A percentile compares a stretch with the other conserved stretches of the same genome.
Evolutionary conservation across 768 basidiomycete genomes (phyloP).

Genomic region (Tremella mesenterica): DNA sequence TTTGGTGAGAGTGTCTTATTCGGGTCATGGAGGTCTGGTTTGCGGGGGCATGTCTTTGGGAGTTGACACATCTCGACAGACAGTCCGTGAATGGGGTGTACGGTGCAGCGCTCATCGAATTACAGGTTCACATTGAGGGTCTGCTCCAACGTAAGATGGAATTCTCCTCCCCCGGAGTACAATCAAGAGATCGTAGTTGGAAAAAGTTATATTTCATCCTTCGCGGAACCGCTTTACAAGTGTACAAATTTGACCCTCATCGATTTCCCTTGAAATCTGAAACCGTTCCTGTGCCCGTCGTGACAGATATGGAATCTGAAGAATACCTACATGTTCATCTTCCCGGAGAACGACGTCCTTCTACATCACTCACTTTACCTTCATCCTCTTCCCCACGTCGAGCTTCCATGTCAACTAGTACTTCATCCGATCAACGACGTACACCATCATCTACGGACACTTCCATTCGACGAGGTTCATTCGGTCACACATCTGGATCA

Average conservation of each 20-base stretch:
- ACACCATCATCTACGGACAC: neutral
- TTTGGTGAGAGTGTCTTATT: no score
- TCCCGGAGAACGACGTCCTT: slow-evolving; percentile 23
- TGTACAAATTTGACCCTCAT: slow-evolving; percentile 50
- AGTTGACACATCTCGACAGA: no score
- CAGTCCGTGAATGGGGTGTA: no score
- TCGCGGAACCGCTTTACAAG: slow-evolving; percentile 79
- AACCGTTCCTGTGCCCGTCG: slow-evolving; percentile 18
- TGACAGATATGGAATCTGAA: slow-evolving; percentile 34
- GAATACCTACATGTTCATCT: slow-evolving; percentile 43
- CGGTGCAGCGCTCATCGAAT: neutral
- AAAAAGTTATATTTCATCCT: slow-evolving; percentile 75
- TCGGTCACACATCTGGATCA: no score
- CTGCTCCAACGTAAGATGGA: slow-evolving; percentile 88
- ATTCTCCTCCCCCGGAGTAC: slow-evolving; percentile 72
- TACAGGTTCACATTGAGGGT: slow-evolving; percentile 61
- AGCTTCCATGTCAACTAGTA: neutral
- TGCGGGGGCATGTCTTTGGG: no score
- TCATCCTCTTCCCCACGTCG: neutral
- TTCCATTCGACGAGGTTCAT: neutral
- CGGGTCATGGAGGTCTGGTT: no score
- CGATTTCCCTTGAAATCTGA: slow-evolving; percentile 38
- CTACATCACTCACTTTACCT: neutral
- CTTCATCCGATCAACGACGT: neutral
- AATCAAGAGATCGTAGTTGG: slow-evolving; percentile 89